These are phyloP conservation scores for Colletotrichum siamense DNA, from an alignment of 2,329 filamentous ascomycete species.

Conservation along the genomic window DNA sequence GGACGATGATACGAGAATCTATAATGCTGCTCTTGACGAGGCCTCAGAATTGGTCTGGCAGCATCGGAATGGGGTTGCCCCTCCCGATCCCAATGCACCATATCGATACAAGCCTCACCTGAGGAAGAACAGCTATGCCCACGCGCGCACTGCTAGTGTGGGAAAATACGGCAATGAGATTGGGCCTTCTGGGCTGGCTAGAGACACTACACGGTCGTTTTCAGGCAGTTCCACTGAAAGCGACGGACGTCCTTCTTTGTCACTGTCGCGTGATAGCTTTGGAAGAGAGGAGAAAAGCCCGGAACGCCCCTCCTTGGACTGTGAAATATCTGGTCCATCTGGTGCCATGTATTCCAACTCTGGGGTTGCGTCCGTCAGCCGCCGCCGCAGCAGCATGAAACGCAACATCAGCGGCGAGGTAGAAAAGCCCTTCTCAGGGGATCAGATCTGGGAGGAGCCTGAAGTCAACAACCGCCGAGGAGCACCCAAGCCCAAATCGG, in stretches of 20 bases:
- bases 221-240: conserved; percentile 60
- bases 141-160: conserved; percentile 66
- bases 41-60: conserved; percentile 81
- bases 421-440: conserved; percentile 71
- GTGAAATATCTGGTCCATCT: background rate
- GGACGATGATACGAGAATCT: conserved; percentile 66
- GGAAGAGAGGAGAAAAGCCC: background rate
- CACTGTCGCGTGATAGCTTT: conserved; percentile 9
- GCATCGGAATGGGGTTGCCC: conserved; percentile 64
- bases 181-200: conserved; percentile 50
- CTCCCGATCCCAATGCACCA: conserved; percentile 64
- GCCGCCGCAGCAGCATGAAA: conserved; percentile 69
- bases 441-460: conserved; percentile 91
- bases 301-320: conserved; percentile 28
- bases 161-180: conserved; percentile 55
- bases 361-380: conserved; percentile 30
- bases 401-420: conserved; percentile 75
- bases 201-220: conserved; percentile 50
- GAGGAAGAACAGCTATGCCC: conserved; percentile 74
- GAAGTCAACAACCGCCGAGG: conserved; percentile 46
- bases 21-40: conserved; percentile 75
- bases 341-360: background rate
- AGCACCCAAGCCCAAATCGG: conserved; percentile 23
- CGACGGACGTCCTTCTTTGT: conserved; percentile 37
- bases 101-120: conserved; percentile 73